phyloP scores from a whole-genome alignment of 805 yeast species.

The Blastobotrys terrestris region DNA sequence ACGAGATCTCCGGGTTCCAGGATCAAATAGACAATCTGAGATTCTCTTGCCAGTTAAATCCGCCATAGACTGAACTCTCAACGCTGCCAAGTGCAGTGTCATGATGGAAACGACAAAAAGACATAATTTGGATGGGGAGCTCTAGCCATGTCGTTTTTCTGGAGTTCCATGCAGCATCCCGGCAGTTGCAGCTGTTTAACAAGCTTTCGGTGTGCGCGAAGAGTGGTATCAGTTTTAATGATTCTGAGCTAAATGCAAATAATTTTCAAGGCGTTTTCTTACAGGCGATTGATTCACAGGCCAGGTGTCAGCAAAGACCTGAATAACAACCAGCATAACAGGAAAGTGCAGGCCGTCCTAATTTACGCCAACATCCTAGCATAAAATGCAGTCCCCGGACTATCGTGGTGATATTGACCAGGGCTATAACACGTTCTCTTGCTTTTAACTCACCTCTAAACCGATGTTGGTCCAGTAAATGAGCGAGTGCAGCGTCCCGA shows the following conservation, averaged over 20 bases:
- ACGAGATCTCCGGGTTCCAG: conserved; percentile 75
- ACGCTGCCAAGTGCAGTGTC: conserved; percentile 93
- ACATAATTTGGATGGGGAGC: conserved; percentile 57
- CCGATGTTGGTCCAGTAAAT: too few relatives aligned
- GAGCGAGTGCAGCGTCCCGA: too few relatives aligned
- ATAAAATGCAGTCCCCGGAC: conserved; percentile 59
- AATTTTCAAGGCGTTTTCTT: conserved; percentile 52
- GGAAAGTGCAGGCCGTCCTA: conserved; percentile 74
- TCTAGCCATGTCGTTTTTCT: conserved; percentile 49
- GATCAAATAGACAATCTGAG: conserved; percentile 50
- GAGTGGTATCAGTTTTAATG: conserved; percentile 54
- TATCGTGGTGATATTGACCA: conserved; percentile 44
- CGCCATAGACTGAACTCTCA: conserved; percentile 89
- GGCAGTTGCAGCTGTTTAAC: conserved; percentile 62
- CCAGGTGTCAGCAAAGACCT: conserved; percentile 80
- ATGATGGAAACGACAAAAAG: conserved; percentile 70
- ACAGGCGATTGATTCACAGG: conserved; percentile 62
- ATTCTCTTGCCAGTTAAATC: conserved; percentile 56
- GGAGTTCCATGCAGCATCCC: conserved; percentile 61
- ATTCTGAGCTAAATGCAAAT: conserved; percentile 54
- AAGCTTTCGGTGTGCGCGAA: conserved; percentile 68
- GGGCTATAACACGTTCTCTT: too few relatives aligned
- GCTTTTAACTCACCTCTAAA: too few relatives aligned
- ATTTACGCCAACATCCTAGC: too few relatives aligned
- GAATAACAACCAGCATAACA: conserved; percentile 67